These are phyloP conservation scores for Allium sativum DNA, from an alignment of 106 monocot genomes.

Conservation along the genomic window DNA sequence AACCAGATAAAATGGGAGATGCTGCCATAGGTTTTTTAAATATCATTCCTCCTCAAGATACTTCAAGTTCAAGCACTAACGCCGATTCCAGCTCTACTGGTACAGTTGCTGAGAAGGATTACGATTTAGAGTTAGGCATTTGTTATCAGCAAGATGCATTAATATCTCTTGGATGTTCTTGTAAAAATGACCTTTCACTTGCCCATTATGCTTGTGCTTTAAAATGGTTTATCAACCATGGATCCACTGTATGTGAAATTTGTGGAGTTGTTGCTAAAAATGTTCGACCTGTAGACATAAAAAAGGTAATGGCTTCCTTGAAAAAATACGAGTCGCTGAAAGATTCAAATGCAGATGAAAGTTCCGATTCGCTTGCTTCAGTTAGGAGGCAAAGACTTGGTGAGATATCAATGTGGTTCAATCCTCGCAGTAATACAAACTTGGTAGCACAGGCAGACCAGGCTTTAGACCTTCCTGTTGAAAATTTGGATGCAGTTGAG, in stretches of 20 bases:
- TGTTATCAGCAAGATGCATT: conserved; percentile 34
- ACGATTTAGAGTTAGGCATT: conserved; percentile 68
- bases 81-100: no score
- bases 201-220: conserved; percentile 96
- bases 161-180: conserved; percentile 77
- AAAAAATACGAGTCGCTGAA: conserved; percentile 70
- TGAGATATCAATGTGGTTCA: conserved; percentile 89
- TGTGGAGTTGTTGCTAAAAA: conserved; percentile 72
- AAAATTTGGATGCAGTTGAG: conserved; percentile 31
- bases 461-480: conserved; percentile 11
- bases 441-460: conserved; percentile 39
- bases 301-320: conserved; percentile 59
- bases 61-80: not conserved
- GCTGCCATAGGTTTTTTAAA: conserved; percentile 64
- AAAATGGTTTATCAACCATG: conserved; percentile 96
- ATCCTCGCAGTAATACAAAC: conserved; percentile 37
- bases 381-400: conserved; percentile 84
- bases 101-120: not conserved
- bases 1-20: conserved; percentile 72
- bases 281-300: conserved; percentile 52
- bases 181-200: conserved; percentile 90
- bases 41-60: conserved; percentile 57
- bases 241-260: conserved; percentile 86
- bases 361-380: conserved; percentile 84
- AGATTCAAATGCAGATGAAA: conserved; percentile 40